Base-by-base conservation (phyloP, 2,329 filamentous ascomycete species). In the Aureobasidium subglaciale region DNA sequence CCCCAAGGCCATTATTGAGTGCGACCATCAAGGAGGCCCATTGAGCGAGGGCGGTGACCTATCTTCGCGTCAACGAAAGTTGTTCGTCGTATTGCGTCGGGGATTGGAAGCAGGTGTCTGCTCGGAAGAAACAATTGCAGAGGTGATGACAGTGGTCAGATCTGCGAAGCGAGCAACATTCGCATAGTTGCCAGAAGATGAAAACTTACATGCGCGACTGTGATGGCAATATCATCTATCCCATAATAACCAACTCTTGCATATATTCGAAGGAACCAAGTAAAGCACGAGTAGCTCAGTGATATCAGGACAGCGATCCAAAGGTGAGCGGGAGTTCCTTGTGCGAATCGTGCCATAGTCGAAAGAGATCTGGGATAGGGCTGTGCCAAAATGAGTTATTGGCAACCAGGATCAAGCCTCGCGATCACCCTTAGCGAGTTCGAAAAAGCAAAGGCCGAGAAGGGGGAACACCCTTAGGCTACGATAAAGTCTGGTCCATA, bases 171-270 rank as follows among this genome's bases (percentile, higher is more conserved):
- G 24, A n/a, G n/a, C 22, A 7, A 20, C 7, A 11, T 2, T n/a
- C 25, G 22, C 24, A 15, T 10, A 16, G 16, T 22, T 15, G 16
- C 3, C 13, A 5, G 15, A 37, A n/a, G 16, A 25, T 25, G 5
- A 22, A 35, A 2, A 42, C 50, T 43, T 27, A 54, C 50, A 43
- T 54, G 50, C 8, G 50, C 50, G 15, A 54, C 5, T 3, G 50
- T 35, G 9, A 54, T 43, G 30, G 50, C 30, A 5, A 54, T 32
- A 43, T 54, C 50, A n/a, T 54, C 50, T 20, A 43, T 27, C n/a
- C 50, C 50, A 35, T 54, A 54, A 9, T 54, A 54, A n/a, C 50
- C 38, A n/a, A 54, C 38, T 54, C 50, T 54, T 25, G 50, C 50
- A 54, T 54, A 54, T 4, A 54, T 54, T 16, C 50, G 50, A 27